phyloP scores from a whole-genome alignment of 805 yeast species.

The Starmerella floris region DNA sequence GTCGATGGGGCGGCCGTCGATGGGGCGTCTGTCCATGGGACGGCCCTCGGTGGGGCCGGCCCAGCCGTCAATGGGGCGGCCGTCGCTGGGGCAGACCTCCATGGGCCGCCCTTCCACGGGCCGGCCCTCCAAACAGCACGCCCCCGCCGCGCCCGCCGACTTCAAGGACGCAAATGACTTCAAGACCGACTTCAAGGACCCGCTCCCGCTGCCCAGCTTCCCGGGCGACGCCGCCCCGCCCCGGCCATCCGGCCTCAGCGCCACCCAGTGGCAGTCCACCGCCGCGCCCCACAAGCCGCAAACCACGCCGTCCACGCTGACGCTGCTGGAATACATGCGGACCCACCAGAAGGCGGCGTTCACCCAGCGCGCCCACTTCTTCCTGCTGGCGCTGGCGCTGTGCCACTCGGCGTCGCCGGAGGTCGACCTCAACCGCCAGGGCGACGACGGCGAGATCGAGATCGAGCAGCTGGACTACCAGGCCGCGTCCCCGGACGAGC shows the following conservation, averaged over 20 bases:
- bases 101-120: neutral
- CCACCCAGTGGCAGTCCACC: constrained; percentile 34
- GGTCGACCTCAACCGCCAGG: constrained; percentile 25
- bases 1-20: constrained; percentile 1
- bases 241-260: constrained; percentile 6
- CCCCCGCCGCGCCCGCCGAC: neutral
- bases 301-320: constrained; percentile 42
- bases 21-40: constrained; percentile 2
- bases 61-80: neutral
- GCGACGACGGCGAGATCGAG: constrained; percentile 27
- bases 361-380: constrained; percentile 62
- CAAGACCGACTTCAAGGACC: no score
- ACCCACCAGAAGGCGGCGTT: constrained; percentile 54
- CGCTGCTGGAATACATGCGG: constrained; percentile 58
- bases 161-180: no score
- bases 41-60: constrained; percentile 4
- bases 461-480: constrained; percentile 66
- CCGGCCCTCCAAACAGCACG: neutral
- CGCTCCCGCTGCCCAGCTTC: neutral
- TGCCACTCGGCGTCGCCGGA: constrained; percentile 87
- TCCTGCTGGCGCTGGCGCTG: constrained; percentile 65
- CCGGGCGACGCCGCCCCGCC: neutral
- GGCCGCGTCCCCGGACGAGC: constrained; percentile 92
- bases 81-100: neutral
- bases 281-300: constrained; percentile 37